Base-by-base conservation (phyloP, 148 eudicot species). In the Rhododendron henanense region DNA sequence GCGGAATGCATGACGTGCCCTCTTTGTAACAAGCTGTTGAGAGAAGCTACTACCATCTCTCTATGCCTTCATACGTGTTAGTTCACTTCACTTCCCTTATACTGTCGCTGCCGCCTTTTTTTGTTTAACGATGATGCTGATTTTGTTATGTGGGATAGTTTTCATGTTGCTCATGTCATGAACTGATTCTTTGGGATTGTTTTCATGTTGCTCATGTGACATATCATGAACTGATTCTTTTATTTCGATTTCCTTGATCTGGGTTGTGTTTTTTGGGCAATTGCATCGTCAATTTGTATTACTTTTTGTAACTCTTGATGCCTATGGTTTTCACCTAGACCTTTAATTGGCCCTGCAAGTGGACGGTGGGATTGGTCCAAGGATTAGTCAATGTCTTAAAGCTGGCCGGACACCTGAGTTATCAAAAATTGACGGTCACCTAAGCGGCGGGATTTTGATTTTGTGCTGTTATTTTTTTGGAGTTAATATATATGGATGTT, bases 1-100 rank as follows among this genome's bases (percentile, higher is more conserved):
- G 90, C 84, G 79, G 90, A 93, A 92, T 92, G 93, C 94, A 91
- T 94, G 93, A 94, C 92, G 87, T 94, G 96, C 82, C 94, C 96
- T 71, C 91, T 94, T 16, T 94, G 96, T 81, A 53, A 90, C 10
- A 91, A 91, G 84, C 91, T 94, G 16, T 85, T 91, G 73, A 88
- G 51, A 55, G 86, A 90, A 2, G 90, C 92, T 11, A 90, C 93
- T 10, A 91, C 95, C 11, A 93, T 92, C 21, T 91, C 94, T 44
- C 89, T 91, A 7, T 94, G 94, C 61, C 94, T 94, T 87, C 94
- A 92, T 81, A 91, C 94, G 8, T 92, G 93, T 93, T 67, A 71
- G 91, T 85, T 25, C 61, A 31, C 14, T 10, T 8, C 51, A 2
- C 82, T 10, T 1, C 51, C 6, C 82, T 19, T 28, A 0, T 15